These are phyloP conservation scores for Vitis rupestris DNA, from an alignment of 164 flowering plant species.

Conservation along the genomic window DNA sequence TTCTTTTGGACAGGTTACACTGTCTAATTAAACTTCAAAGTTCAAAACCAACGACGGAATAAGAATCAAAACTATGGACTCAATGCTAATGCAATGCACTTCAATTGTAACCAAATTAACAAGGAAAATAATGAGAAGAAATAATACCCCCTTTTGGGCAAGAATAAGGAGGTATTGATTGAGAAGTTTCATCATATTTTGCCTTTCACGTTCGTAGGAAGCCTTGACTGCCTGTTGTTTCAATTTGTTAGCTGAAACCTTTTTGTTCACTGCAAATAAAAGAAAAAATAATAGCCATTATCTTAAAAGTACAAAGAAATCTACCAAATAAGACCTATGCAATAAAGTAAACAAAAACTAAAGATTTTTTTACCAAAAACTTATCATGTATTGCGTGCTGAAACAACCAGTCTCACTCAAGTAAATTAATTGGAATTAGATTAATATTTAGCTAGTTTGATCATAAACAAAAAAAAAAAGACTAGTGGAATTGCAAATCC, in stretches of 20 bases:
- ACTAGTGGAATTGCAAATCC: no score
- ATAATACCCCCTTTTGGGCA: conserved; percentile 36
- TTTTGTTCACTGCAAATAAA: conserved; percentile 28
- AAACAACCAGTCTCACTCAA: no score
- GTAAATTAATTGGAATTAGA: no score
- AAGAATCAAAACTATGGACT: background rate
- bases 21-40: background rate
- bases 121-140: background rate
- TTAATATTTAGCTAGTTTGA: no score
- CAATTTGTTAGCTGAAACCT: conserved; percentile 21
- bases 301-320: background rate
- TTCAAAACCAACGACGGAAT: background rate
- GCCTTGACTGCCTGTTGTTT: conserved; percentile 24
- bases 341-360: background rate
- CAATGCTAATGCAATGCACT: background rate
- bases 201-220: conserved; percentile 24
- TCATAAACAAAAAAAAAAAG: no score
- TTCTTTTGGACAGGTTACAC: no score
- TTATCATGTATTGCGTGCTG: no score
- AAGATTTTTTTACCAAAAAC: background rate
- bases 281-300: background rate
- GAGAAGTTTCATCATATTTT: conserved; percentile 33
- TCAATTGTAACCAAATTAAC: background rate
- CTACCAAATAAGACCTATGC: background rate
- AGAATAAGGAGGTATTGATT: conserved; percentile 35